phyloP scores from a whole-genome alignment of 371 early-diverging fungal genomes.

The Basidiobolus meristosporus region DNA sequence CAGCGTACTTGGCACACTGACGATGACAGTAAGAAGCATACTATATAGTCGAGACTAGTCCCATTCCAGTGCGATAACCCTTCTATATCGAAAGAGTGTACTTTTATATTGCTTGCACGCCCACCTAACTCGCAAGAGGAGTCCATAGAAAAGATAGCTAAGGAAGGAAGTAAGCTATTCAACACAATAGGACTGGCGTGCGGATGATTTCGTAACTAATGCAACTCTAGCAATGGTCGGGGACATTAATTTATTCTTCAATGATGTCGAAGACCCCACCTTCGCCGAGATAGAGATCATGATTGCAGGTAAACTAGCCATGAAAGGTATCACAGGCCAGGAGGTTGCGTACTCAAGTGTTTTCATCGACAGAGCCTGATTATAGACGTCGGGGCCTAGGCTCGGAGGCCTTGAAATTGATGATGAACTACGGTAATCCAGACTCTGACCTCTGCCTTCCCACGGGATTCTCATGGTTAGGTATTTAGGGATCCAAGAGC shows the following conservation, averaged over 20 bases:
- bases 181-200: background rate
- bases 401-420: constrained; percentile 45
- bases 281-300: constrained; percentile 84
- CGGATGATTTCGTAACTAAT: background rate
- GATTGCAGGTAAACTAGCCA: constrained; percentile 54
- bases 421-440: constrained; percentile 59
- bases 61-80: no score
- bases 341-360: background rate
- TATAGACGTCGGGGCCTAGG: constrained; percentile 49
- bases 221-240: constrained; percentile 64
- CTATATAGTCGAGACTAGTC: no score
- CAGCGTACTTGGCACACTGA: constrained; percentile 76
- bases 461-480: background rate
- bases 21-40: constrained; percentile 34
- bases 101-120: constrained; percentile 1
- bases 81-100: constrained; percentile 4
- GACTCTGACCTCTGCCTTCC: background rate
- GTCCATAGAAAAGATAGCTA: background rate
- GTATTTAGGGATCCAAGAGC: background rate
- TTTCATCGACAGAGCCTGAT: constrained; percentile 13
- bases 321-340: background rate
- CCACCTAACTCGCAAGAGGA: background rate
- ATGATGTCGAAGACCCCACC: constrained; percentile 46
- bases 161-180: background rate
- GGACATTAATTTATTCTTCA: constrained; percentile 84